Evolutionary conservation across 192 early-diverging fungal species (phyloP).

Genomic region (Gryganskiella cystojenkinii): DNA sequence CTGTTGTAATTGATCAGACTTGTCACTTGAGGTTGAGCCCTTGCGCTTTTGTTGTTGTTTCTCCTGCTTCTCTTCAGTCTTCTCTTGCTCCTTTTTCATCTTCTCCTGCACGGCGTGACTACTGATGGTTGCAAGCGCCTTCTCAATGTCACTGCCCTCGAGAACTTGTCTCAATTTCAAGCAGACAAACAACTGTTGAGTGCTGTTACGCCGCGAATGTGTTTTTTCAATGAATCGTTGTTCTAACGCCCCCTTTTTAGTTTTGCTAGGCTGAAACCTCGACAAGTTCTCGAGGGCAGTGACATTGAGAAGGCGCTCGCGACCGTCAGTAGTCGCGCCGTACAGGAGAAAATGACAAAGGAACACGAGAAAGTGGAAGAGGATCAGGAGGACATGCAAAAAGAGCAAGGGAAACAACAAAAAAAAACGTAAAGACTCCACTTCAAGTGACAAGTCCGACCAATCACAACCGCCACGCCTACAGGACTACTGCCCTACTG

Average conservation of each 20-base stretch:
- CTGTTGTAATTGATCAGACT: not conserved
- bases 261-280: constrained; percentile 9
- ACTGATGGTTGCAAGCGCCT: constrained; percentile 26
- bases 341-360: constrained; percentile 18
- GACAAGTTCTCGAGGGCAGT: constrained; percentile 14
- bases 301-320: constrained; percentile 24
- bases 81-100: constrained; percentile 25
- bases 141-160: constrained; percentile 9
- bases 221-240: not conserved
- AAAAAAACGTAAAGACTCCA: not conserved
- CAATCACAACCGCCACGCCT: constrained; percentile 6
- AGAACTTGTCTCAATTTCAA: constrained; percentile 27
- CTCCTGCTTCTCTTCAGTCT: not conserved
- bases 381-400: not conserved
- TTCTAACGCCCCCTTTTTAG: not conserved
- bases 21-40: not conserved
- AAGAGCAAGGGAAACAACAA: not conserved
- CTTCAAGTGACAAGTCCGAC: not conserved
- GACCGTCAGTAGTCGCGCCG: constrained; percentile 13
- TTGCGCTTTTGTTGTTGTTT: not conserved
- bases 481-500: constrained; percentile 6
- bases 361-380: constrained; percentile 11
- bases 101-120: constrained; percentile 7
- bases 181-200: not conserved
- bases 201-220: not conserved